Conservation (phyloP, 441 rosid species). For the Eruca vesicaria region DNA sequence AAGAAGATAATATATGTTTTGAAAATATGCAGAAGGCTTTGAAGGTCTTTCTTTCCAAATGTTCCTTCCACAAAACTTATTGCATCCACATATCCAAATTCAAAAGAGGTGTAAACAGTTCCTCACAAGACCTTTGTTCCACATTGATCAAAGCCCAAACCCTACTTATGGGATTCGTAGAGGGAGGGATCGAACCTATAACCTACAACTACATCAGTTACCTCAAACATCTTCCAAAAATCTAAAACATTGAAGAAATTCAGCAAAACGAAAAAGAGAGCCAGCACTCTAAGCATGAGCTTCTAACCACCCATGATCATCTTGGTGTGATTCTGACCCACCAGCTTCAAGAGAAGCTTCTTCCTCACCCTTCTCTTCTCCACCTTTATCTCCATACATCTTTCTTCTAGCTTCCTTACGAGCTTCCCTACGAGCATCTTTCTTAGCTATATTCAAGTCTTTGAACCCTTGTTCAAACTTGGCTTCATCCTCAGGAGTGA, state of each 20-base stretch:
- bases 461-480: conserved; percentile 76
- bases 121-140: not conserved
- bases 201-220: not conserved
- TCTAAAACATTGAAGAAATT: not conserved
- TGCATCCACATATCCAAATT: not conserved
- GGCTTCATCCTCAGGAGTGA: conserved; percentile 73
- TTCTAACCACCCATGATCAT: conserved; percentile 39
- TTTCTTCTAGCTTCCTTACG: conserved; percentile 54
- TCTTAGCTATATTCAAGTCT: conserved; percentile 66
- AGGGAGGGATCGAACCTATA: not conserved
- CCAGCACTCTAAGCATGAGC: conserved; percentile 37
- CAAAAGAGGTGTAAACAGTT: not conserved
- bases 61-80: not conserved
- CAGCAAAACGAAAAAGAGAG: not conserved
- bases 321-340: conserved; percentile 37
- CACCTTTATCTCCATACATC: conserved; percentile 41
- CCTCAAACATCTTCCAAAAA: not conserved
- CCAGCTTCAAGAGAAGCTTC: conserved; percentile 35
- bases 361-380: conserved; percentile 43
- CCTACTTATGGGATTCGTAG: not conserved
- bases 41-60: not conserved
- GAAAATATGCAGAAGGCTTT: not conserved
- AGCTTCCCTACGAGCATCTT: conserved; percentile 52
- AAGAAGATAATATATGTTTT: not conserved
- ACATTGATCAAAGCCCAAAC: not conserved